Evolutionary conservation across 495 filamentous ascomycete genomes (phyloP).

Genomic region (Penicillium salamii): DNA sequence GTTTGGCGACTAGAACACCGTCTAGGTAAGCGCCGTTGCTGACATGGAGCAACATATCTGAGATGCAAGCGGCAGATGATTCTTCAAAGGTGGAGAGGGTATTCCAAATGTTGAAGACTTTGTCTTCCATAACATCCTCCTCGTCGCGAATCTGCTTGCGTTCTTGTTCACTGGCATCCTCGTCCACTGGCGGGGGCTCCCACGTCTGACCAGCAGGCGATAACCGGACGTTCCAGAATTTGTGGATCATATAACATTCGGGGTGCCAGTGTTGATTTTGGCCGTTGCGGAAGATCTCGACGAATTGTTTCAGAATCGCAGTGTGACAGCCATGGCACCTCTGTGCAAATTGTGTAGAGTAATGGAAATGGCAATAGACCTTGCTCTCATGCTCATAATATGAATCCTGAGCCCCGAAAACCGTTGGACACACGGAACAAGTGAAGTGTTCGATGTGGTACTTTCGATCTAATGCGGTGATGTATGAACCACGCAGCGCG

Average conservation of each 20-base stretch:
- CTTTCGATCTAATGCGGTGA: conserved; percentile 94
- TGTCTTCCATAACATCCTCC: conserved; percentile 95
- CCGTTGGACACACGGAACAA: conserved; percentile 92
- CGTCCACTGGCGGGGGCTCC: conserved; percentile 47
- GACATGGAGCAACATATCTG: conserved; percentile 98
- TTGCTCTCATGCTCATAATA: conserved; percentile 98
- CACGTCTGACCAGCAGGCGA: conserved; percentile 53
- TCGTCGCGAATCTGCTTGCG: conserved; percentile 74
- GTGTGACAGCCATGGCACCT: conserved; percentile 95
- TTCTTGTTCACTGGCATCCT: conserved; percentile 68
- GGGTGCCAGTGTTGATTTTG: conserved; percentile 99
- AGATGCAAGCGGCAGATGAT: conserved; percentile 95
- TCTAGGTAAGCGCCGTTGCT: conserved; percentile 97
- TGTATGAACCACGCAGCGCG: conserved; percentile 94
- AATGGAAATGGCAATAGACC: conserved; percentile 98
- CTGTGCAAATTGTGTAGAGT: conserved; percentile 96
- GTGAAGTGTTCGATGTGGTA: conserved; percentile 99
- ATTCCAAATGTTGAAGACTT: conserved; percentile 98
- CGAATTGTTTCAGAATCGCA: conserved; percentile 98
- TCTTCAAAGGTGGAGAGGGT: conserved; percentile 96
- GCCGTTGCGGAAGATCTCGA: conserved; percentile 96
- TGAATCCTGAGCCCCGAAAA: conserved; percentile 96
- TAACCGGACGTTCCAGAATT: conserved; percentile 98
- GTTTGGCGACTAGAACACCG: conserved; percentile 92
- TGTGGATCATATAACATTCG: conserved; percentile 99